These are phyloP conservation scores for Potentilla sterilis DNA, from an alignment of 306 rosid species.

Conservation along the genomic window DNA sequence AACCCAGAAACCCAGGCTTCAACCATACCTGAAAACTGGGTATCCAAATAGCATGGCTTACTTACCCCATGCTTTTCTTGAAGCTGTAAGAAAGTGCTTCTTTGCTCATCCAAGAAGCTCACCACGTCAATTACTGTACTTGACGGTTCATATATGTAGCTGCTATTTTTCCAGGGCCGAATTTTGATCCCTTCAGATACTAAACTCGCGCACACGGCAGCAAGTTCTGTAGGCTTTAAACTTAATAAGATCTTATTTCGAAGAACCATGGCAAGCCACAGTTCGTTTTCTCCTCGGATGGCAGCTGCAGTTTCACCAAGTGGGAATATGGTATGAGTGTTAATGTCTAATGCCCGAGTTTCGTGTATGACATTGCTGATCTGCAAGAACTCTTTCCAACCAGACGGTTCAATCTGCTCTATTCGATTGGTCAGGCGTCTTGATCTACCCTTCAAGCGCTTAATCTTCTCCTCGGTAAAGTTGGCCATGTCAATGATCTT, in stretches of 20 bases:
- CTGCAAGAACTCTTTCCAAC: constrained; percentile 98
- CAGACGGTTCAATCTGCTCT: constrained; percentile 94
- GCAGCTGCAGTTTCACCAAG: constrained; percentile 94
- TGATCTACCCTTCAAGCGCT: constrained; percentile 66
- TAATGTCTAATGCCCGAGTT: constrained; percentile 73
- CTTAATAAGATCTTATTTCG: constrained; percentile 65
- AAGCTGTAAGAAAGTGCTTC: constrained; percentile 44
- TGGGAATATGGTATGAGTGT: constrained; percentile 66
- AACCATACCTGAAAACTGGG: constrained; percentile 93
- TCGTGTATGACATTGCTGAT: constrained; percentile 92
- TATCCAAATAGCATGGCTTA: constrained; percentile 68
- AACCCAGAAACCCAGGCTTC: constrained; percentile 99
- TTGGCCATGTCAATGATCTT: constrained; percentile 59
- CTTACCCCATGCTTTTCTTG: constrained; percentile 81
- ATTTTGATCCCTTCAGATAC: constrained; percentile 91
- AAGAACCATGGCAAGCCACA: constrained; percentile 95
- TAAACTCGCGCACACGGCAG: constrained; percentile 76
- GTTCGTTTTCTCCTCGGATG: constrained; percentile 94
- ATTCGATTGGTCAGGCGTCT: constrained; percentile 70
- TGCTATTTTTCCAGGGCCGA: constrained; percentile 76
- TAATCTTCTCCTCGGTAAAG: constrained; percentile 73
- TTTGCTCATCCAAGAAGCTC: constrained; percentile 59
- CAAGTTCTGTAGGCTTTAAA: constrained; percentile 79
- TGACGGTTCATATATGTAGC: constrained; percentile 69
- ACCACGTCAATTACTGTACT: constrained; percentile 49